Percentiles rank a stretch among this genome's conserved stretches.
These are phyloP conservation scores for Carallia pectinifolia DNA, from an alignment of 345 rosid genomes.

Conservation along the genomic window DNA sequence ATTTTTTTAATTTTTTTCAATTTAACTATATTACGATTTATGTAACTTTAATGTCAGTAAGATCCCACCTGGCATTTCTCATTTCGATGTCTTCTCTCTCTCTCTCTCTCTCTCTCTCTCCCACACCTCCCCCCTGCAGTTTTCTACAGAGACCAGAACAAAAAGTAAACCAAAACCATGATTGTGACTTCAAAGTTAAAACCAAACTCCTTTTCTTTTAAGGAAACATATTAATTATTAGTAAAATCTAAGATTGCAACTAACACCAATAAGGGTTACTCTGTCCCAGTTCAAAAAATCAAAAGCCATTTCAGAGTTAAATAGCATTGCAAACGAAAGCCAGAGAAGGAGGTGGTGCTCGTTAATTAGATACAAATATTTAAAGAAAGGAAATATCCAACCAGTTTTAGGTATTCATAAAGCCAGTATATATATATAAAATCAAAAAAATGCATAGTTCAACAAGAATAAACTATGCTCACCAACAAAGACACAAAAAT, in stretches of 20 bases:
- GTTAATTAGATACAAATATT: too few species aligned
- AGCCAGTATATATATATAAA: too few species aligned
- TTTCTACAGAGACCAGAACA: constrained; percentile 7
- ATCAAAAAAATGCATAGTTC: too few species aligned
- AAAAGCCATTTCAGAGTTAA: not conserved
- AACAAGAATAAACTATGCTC: not conserved
- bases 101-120: constrained; percentile 10
- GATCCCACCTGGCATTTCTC: too few species aligned
- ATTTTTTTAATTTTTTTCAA: too few species aligned
- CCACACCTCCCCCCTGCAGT: not conserved
- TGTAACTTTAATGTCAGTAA: too few species aligned
- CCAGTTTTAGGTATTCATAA: too few species aligned
- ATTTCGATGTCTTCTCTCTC: constrained; percentile 6
- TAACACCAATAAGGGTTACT: not conserved
- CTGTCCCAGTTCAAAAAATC: not conserved
- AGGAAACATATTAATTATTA: constrained; percentile 8
- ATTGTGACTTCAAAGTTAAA: constrained; percentile 19
- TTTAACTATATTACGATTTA: too few species aligned
- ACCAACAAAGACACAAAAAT: not conserved
- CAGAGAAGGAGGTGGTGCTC: too few species aligned
- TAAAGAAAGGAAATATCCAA: too few species aligned
- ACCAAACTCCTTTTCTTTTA: not conserved
- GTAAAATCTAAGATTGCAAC: not conserved
- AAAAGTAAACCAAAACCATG: constrained; percentile 16
- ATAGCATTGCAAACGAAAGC: not conserved